Evolutionary conservation across 257 asterid species (phyloP).

Genomic region (Galeopsis tetrahit): DNA sequence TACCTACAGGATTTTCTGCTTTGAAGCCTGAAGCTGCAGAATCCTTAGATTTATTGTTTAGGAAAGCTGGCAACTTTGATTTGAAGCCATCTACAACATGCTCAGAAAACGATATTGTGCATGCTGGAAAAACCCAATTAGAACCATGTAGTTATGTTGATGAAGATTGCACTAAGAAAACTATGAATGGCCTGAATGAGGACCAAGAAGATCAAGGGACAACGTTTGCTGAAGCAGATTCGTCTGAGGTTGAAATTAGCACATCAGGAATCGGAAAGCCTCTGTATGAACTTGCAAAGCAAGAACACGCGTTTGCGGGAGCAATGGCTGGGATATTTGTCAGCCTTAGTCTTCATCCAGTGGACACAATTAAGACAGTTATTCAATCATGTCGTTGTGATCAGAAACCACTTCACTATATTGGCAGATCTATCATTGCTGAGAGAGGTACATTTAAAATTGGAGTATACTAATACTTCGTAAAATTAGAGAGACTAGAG

Average conservation of each 20-base stretch:
- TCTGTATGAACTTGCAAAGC: slow-evolving; percentile 57
- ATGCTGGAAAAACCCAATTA: slow-evolving; percentile 34
- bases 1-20: slow-evolving; percentile 32
- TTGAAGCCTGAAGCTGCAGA: slow-evolving; percentile 35
- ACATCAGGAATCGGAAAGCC: slow-evolving; percentile 45
- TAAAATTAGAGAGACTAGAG: slow-evolving; percentile 19
- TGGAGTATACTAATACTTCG: slow-evolving; percentile 18
- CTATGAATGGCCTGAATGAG: slow-evolving; percentile 30
- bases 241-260: slow-evolving; percentile 40
- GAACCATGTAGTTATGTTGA: slow-evolving; percentile 31
- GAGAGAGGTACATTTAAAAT: slow-evolving; percentile 71
- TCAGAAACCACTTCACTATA: slow-evolving; percentile 62
- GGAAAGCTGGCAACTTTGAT: slow-evolving; percentile 35
- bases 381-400: slow-evolving; percentile 74
- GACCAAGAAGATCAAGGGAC: slow-evolving; percentile 32
- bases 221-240: slow-evolving; percentile 27
- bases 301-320: slow-evolving; percentile 95
- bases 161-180: slow-evolving; percentile 35
- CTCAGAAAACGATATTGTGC: slow-evolving; percentile 34
- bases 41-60: slow-evolving; percentile 30
- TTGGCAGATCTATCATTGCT: slow-evolving; percentile 70
- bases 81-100: slow-evolving; percentile 32
- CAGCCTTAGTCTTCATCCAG: slow-evolving; percentile 88
- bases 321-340: slow-evolving; percentile 95
- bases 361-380: slow-evolving; percentile 92